Base-by-base conservation (phyloP, 768 basidiomycete species). In the Pulveroboletus frians region DNA sequence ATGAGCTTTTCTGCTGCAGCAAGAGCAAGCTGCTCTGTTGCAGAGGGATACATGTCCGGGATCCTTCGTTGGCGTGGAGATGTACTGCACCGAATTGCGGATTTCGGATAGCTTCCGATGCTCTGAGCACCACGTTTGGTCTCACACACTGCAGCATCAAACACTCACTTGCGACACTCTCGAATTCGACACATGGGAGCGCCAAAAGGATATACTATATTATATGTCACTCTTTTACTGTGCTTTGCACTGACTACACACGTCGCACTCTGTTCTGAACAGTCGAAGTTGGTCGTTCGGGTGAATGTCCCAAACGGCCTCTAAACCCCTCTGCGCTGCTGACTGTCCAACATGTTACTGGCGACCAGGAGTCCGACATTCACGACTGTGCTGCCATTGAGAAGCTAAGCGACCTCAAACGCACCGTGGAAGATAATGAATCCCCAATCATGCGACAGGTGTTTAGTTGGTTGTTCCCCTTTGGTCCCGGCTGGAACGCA, bases 401-500 rank as follows among this genome's bases (percentile, higher is more conserved):
- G 48, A 67, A 69, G 60, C 72, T 91, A 46, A 76, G 76, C 59
- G 67, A 73, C 45, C 71, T 91, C 46, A 88, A 88, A 64, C 63
- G 69, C 47, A 71, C 75, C 9, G 66, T 87, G 26, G 84, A 86
- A 55, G 80, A 73, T 37, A 67, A 75, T 49, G 76, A 81, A 65
- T 89, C 86, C 23, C 84, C 86, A 27, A 65, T 89, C 40, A 80
- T 92, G 82, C 84, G 85, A 48, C 78, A 82, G 60, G 75, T 91
- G 31, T 94, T 94, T 69, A 73, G 77, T 5, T 80, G 79, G 72
- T 70, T 93, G 50, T 95, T 95, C 63, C 92, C 92, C 31, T 95
- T 94, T 61, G 87, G 88, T 30, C 91, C 90, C 50, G 92, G 81
- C 7, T 89, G 84, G 84, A 93, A 92, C 68, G 85, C 88, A 34